Evolutionary conservation across 305 asterid species (phyloP).

Genomic region (Fraxinus nigra): DNA sequence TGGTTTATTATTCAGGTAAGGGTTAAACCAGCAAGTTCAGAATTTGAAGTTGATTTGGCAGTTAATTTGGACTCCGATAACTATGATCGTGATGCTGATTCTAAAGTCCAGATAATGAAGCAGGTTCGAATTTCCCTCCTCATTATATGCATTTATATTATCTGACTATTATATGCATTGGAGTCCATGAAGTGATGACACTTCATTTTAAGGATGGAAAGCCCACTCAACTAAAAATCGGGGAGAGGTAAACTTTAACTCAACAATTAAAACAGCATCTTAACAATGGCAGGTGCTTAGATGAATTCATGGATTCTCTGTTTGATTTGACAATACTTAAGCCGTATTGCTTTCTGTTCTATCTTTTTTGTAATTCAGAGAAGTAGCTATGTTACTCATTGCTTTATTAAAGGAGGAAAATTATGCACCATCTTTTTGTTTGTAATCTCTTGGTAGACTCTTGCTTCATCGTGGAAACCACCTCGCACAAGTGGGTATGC

Average conservation of each 20-base stretch:
- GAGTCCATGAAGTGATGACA: not conserved
- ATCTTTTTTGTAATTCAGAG: not conserved
- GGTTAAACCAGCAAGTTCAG: slow-evolving; percentile 53
- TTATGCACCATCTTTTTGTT: slow-evolving; percentile 18
- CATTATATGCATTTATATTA: not conserved
- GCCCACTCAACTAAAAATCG: not conserved
- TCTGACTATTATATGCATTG: not conserved
- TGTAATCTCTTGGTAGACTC: slow-evolving; percentile 49
- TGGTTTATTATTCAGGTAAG: slow-evolving; percentile 55
- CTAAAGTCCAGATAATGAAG: slow-evolving; percentile 34
- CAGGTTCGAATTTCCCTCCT: slow-evolving; percentile 41
- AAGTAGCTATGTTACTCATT: slow-evolving; percentile 1
- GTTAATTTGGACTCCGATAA: slow-evolving; percentile 62
- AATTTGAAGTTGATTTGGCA: slow-evolving; percentile 71
- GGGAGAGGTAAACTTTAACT: slow-evolving; percentile 2
- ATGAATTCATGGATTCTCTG: not conserved
- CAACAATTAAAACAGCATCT: not conserved
- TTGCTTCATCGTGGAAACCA: slow-evolving; percentile 55
- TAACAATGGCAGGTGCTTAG: slow-evolving; percentile 8
- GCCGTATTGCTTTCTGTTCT: not conserved
- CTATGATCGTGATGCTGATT: slow-evolving; percentile 51
- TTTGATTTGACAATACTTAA: not conserved
- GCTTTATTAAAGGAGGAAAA: slow-evolving; percentile 8
- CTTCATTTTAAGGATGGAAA: slow-evolving; percentile 8
- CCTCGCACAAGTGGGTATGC: slow-evolving; percentile 50